phyloP scores from a whole-genome alignment of 495 filamentous ascomycete species.

The Hyphodiscus hymeniophilus region DNA sequence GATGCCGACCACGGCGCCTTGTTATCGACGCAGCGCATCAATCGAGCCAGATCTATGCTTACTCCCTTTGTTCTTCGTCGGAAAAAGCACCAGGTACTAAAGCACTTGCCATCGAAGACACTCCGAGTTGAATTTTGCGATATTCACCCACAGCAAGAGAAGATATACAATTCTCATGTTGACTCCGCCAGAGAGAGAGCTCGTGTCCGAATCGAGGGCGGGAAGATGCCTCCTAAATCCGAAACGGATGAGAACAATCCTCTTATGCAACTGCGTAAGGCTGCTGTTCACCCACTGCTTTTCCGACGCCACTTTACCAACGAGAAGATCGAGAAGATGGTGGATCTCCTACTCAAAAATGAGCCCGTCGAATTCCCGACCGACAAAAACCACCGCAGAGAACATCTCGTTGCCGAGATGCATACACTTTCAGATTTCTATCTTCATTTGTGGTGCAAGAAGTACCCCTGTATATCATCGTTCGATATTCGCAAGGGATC shows the following conservation, averaged over 20 bases:
- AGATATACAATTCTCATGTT: constrained; percentile 59
- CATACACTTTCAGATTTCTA: constrained; percentile 71
- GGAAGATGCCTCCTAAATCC: constrained; percentile 21
- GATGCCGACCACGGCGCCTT: constrained; percentile 67
- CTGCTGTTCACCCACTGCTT: constrained; percentile 85
- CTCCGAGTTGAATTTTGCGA: constrained; percentile 69
- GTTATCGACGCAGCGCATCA: constrained; percentile 76
- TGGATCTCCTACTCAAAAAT: constrained; percentile 62
- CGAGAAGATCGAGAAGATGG: constrained; percentile 64
- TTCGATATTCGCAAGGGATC: constrained; percentile 65
- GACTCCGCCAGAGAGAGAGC: constrained; percentile 26
- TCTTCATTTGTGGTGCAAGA: constrained; percentile 68
- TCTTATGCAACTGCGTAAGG: constrained; percentile 86
- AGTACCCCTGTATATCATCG: constrained; percentile 55
- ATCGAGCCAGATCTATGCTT: constrained; percentile 81
- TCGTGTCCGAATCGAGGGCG: constrained; percentile 25
- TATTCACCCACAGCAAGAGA: constrained; percentile 58
- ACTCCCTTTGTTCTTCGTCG: constrained; percentile 89
- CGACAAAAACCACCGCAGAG: constrained; percentile 26
- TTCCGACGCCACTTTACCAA: constrained; percentile 76
- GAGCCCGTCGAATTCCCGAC: constrained; percentile 41
- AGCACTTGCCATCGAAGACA: constrained; percentile 76
- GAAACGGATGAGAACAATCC: constrained; percentile 53
- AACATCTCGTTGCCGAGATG: constrained; percentile 65
- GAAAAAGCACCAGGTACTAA: constrained; percentile 91